Conservation (phyloP, 2,329 filamentous ascomycete genomes). For the Sarocladium oryzae region DNA sequence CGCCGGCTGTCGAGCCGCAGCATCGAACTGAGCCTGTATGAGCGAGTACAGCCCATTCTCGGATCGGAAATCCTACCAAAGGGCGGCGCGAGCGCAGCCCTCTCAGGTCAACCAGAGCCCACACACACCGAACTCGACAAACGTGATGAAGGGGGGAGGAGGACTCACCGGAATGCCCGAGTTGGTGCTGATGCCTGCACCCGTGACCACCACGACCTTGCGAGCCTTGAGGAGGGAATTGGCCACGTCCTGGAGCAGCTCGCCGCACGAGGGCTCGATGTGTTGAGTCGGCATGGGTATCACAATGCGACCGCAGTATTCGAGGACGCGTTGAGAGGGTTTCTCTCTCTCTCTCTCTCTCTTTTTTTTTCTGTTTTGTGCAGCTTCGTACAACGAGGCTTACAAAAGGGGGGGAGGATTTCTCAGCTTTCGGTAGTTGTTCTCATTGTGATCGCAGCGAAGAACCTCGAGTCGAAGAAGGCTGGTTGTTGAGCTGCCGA, state of each 20-base stretch:
- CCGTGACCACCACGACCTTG: conserved; percentile 66
- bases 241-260: conserved; percentile 58
- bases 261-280: conserved; percentile 40
- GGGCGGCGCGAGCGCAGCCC: no score
- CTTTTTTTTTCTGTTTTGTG: no score
- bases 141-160: no score
- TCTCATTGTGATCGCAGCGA: neutral
- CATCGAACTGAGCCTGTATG: conserved; percentile 61
- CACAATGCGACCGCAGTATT: no score
- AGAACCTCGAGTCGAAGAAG: neutral
- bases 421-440: neutral
- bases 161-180: conserved; percentile 61
- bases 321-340: no score
- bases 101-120: conserved; percentile 10
- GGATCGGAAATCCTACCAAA: conserved; percentile 70
- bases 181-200: conserved; percentile 69
- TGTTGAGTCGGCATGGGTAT: conserved; percentile 59
- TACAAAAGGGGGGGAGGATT: neutral
- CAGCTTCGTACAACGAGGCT: neutral
- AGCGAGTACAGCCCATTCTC: conserved; percentile 67
- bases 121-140: no score
- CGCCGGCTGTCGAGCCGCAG: conserved; percentile 28
- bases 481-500: neutral
- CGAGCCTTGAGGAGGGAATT: conserved; percentile 56
- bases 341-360: no score